These are phyloP conservation scores for Fraxinus greggii DNA, from an alignment of 305 asterid species.

Conservation along the genomic window DNA sequence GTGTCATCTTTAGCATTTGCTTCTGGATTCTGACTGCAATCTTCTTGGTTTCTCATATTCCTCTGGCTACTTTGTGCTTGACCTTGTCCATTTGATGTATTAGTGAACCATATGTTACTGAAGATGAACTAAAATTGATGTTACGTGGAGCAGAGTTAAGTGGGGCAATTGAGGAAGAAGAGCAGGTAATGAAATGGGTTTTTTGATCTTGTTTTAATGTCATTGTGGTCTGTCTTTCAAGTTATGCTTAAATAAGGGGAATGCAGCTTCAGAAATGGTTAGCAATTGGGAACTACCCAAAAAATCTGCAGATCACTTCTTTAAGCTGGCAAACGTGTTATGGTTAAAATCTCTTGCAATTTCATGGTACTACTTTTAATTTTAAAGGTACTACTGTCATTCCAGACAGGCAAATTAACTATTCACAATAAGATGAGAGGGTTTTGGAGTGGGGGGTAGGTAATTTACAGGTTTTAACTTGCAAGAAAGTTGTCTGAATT, in stretches of 20 bases:
- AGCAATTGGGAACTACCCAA: background rate
- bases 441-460: background rate
- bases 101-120: conserved; percentile 97
- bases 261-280: background rate
- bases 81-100: conserved; percentile 31
- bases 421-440: background rate
- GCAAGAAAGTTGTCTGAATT: background rate
- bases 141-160: conserved; percentile 98
- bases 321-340: background rate
- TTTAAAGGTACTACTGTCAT: background rate
- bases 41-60: conserved; percentile 9
- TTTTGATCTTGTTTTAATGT: conserved; percentile 7
- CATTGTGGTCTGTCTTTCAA: background rate
- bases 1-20: conserved; percentile 2
- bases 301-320: background rate
- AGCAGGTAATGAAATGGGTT: conserved; percentile 60
- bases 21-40: conserved; percentile 15
- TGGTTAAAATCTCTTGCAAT: background rate
- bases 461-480: background rate
- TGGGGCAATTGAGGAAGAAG: conserved; percentile 99
- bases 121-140: conserved; percentile 97
- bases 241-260: background rate
- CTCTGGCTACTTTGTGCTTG: conserved; percentile 16
- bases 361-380: background rate
- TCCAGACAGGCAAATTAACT: background rate